Conservation (phyloP, 306 rosid genomes). For the Quercus parvula region DNA sequence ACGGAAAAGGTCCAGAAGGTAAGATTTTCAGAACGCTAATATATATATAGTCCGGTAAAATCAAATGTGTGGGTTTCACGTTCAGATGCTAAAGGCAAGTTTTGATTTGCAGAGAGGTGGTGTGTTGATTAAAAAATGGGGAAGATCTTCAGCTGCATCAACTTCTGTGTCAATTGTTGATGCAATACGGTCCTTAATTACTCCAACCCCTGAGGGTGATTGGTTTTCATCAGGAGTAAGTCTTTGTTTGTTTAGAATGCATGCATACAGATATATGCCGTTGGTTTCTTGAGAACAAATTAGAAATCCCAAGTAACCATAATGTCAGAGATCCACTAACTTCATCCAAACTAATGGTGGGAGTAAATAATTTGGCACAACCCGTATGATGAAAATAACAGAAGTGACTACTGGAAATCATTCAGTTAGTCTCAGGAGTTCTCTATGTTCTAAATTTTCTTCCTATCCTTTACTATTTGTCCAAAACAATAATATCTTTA, state of each 20-base stretch:
- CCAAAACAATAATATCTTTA: not conserved
- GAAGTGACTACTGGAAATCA: not conserved
- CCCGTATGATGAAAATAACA: not conserved
- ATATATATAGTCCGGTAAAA: not conserved
- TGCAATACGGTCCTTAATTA: slow-evolving; percentile 78
- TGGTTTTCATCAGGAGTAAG: slow-evolving; percentile 98
- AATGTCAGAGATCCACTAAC: not conserved
- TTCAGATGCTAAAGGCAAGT: slow-evolving; percentile 17
- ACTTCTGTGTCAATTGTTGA: slow-evolving; percentile 85
- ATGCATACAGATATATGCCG: not conserved
- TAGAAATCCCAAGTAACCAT: not conserved
- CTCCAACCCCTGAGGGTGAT: slow-evolving; percentile 92
- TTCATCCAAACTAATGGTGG: not conserved
- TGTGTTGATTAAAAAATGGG: slow-evolving; percentile 85
- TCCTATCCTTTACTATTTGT: not conserved
- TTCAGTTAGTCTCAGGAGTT: not conserved
- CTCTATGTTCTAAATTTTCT: not conserved
- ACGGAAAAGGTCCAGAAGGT: slow-evolving; percentile 87
- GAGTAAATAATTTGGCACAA: not conserved
- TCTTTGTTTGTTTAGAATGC: not conserved
- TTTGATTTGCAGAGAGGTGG: slow-evolving; percentile 82
- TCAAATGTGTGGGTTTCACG: not conserved
- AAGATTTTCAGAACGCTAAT: slow-evolving; percentile 3
- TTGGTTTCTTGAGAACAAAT: not conserved
- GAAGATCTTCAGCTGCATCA: slow-evolving; percentile 99